A percentile compares a stretch with the other conserved stretches of the same genome.
phyloP scores from a whole-genome alignment of 345 rosid genomes.

The Arabidopsis thaliana region TAIR10.1 NC_003071.7:73001-73500 shows the following conservation, averaged over 20 bases:
- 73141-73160: no score
- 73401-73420: slow-evolving; percentile 40
- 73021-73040: no score
- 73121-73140: no score
- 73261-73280: slow-evolving; percentile 11
- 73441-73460: slow-evolving; percentile 43
- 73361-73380: slow-evolving; percentile 36
- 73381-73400: slow-evolving; percentile 37
- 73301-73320: slow-evolving; percentile 35
- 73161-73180: no score
- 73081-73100: no score
- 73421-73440: slow-evolving; percentile 41
- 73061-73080: no score
- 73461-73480: slow-evolving; percentile 57
- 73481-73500: slow-evolving; percentile 56
- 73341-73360: slow-evolving; percentile 34
- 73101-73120: no score
- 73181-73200: no score
- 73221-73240: background rate
- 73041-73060: no score
- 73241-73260: background rate
- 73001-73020: no score
- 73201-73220: background rate
- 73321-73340: slow-evolving; percentile 36
- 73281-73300: slow-evolving; percentile 20